Evolutionary conservation across 345 rosid species (phyloP).

Genomic region (Hibiscus tridactylites): DNA sequence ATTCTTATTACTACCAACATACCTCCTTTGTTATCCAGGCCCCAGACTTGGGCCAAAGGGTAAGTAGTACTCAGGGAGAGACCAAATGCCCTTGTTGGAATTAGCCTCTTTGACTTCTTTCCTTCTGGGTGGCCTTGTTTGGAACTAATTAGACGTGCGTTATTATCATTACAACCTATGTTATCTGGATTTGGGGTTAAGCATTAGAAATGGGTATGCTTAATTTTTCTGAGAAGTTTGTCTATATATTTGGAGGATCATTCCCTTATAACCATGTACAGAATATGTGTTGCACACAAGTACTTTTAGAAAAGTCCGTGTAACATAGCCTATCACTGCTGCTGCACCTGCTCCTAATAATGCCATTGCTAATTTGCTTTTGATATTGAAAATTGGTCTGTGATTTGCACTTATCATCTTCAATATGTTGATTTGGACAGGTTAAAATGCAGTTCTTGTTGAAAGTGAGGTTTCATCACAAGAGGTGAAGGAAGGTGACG

Average conservation of each 20-base stretch:
- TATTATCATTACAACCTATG: neutral
- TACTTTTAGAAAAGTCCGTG: too few species aligned
- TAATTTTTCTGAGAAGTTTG: neutral
- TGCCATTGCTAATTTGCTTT: neutral
- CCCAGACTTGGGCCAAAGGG: neutral
- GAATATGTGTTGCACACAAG: neutral
- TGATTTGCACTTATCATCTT: neutral
- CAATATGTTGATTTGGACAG: constrained; percentile 26
- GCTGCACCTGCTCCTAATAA: neutral
- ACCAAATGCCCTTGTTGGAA: neutral
- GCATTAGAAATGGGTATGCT: neutral
- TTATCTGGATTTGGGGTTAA: neutral
- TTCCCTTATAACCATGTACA: neutral
- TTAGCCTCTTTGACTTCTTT: neutral
- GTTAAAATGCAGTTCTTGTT: constrained; percentile 71
- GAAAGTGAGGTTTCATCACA: constrained; percentile 74
- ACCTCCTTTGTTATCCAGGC: neutral
- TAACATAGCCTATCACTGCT: neutral
- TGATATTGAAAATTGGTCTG: neutral
- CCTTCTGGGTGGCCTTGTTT: neutral
- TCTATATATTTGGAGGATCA: neutral
- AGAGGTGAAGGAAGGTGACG: constrained; percentile 32
- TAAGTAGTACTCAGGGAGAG: neutral
- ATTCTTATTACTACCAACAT: neutral
- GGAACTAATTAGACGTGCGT: neutral